Evolutionary conservation across 2,329 filamentous ascomycete species (phyloP), one percentile per base, ranked within the genome.

Genomic region (Cladosporium sp.): DNA sequence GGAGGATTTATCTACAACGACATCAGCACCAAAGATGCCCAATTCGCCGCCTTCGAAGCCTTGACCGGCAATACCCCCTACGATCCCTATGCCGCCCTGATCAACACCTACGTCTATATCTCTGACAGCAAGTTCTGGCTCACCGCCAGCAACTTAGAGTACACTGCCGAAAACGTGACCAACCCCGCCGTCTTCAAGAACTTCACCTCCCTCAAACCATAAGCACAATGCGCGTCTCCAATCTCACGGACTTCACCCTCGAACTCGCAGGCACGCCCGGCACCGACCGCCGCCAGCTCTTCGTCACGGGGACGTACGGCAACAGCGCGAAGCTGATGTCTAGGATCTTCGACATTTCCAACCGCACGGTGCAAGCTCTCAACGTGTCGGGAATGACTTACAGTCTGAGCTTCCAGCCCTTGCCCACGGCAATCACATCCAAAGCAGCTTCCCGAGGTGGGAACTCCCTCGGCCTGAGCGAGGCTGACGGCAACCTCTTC

Each of bases 1-100:
- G 69, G 69, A n/a, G 71, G 68, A 6, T 72, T 83, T 5, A 82
- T 83, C 26, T 81, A 82, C 67, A 76, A 76, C 62, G 80, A 82
- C 67, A 78, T 81, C 28, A 79, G 82, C 63, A 77, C 77, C 28
- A 71, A 79, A 64, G 75, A 74, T 56, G 79, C 75, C 0, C 62
- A 65, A 40, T 59, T 59, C n/a, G 59, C 62, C 18, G 65, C 66
- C 21, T 67, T 69, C 46, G 63, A 67, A 31, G 60, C 66, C 10
- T 26, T 67, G 21, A 66, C 65, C 12, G 62, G 50, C 33, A 65
- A 31, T 33, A 35, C 67, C 10, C 31, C 66, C 52, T 71, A 72
- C 58, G 71, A 72, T 58, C 67, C 61, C 4, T 68, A 71, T 61
- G 72, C 69, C 16, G 65, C 69, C n/a, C 44, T 70, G 16, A 70